Evolutionary conservation across 1,284 basidiomycete genomes (phyloP), one percentile per base, ranked within the genome.

Genomic region (Ceratobasidium theobromae): DNA sequence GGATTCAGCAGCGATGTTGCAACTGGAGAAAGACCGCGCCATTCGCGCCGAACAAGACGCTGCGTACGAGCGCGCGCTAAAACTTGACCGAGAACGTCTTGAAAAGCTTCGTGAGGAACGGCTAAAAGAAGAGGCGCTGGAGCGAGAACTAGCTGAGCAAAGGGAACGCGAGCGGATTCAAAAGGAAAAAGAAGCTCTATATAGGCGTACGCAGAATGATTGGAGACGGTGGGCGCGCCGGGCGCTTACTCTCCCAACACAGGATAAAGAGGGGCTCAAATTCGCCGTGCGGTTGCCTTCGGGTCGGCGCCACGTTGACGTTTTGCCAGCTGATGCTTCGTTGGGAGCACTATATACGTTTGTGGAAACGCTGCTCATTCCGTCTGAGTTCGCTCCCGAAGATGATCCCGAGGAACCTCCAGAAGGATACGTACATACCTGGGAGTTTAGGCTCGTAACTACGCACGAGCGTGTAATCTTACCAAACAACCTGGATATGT

Each of bases 181-280:
- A 28, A 32, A 43, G 25, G 14, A 52, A 27, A 35, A 32, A 21
- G 46, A 64, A 49, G 21, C 40, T 52, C 33, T 21, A 41, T 21
- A 35, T 51, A 32, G 43, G 12, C 51, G 51, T 8, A 14, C 35
- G 1, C 62, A 65, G 25, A 53, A 53, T 9, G 41, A 27, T 3
- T 65, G 62, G 62, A 65, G 62, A 30, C 25, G 62, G 38, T 65
- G 62, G 62, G 62, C 62, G 14, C 62, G 62, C 30, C 35, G 62
- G 51, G 21, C 62, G 41, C 62, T 65, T 18, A 30, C 53, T 14
- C 51, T 51, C 16, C 16, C 16, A 4, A 12, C 28, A 23, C 51
- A 46, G 14, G 51, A 25, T 3, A 6, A 33, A 18, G 6, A 27
- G 4, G 28, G 41, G 9, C 25, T 53, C 41, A 35, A 53, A n/a